phyloP scores from a whole-genome alignment of 495 filamentous ascomycete genomes.

The Clavariopsis aquatica region DNA sequence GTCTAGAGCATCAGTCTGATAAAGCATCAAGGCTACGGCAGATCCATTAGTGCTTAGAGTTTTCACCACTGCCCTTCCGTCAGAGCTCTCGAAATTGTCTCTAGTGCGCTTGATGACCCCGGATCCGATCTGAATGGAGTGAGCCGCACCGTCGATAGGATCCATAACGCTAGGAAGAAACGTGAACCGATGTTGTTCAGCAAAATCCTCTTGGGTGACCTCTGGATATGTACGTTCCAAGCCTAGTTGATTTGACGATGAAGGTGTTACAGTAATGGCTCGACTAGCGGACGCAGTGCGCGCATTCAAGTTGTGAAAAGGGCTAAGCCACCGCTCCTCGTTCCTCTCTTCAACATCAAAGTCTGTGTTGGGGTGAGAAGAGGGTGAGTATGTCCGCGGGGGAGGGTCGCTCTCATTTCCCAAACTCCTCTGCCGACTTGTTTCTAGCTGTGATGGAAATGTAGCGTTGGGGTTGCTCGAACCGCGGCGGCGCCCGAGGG shows the following conservation, averaged over 20 bases:
- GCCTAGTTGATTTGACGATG: no score
- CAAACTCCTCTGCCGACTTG: background rate
- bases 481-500: background rate
- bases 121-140: background rate
- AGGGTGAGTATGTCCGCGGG: background rate
- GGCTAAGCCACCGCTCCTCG: background rate
- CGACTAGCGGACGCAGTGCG: no score
- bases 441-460: background rate
- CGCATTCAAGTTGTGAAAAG: background rate
- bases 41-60: slow-evolving; percentile 9
- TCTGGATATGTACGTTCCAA: no score
- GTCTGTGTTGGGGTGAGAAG: background rate
- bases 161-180: background rate
- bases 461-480: background rate
- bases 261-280: no score
- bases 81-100: slow-evolving; percentile 17
- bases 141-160: background rate
- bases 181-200: background rate
- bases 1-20: slow-evolving; percentile 12
- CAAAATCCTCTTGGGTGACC: background rate
- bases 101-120: slow-evolving; percentile 17
- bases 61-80: slow-evolving; percentile 4
- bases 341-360: background rate
- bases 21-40: slow-evolving; percentile 27
- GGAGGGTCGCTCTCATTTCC: background rate